A percentile compares a stretch with the other conserved stretches of the same genome.
phyloP scores from a whole-genome alignment of 1,284 basidiomycete genomes.

The Ceratobasidium sp. region DNA sequence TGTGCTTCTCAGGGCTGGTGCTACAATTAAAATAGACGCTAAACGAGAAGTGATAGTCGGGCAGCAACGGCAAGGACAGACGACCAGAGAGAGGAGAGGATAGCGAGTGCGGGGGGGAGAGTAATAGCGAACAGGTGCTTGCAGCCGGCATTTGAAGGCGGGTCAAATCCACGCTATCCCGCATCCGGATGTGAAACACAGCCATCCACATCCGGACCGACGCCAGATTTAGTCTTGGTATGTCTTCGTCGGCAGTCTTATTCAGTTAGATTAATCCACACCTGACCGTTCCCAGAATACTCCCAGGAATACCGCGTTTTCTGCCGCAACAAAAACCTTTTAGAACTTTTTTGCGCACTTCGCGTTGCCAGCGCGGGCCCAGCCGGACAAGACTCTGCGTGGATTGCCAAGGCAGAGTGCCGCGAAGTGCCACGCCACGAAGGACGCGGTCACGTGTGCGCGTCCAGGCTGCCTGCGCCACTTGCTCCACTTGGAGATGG shows the following conservation, averaged over 20 bases:
- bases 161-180: conserved; percentile 14
- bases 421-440: background rate
- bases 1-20: background rate
- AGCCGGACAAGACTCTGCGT: conserved; percentile 1
- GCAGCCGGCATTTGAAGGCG: conserved; percentile 22
- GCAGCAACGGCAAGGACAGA: conserved; percentile 10
- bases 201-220: conserved; percentile 33
- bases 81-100: background rate
- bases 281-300: background rate
- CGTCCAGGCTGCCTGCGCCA: background rate
- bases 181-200: conserved; percentile 18
- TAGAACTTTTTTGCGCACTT: background rate
- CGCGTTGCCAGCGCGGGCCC: background rate
- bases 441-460: conserved; percentile 42
- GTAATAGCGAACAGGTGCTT: background rate
- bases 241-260: too few relatives aligned
- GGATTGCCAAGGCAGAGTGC: conserved; percentile 1
- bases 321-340: too few relatives aligned
- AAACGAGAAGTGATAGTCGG: background rate
- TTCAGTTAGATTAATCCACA: too few relatives aligned
- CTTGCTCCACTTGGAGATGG: too few relatives aligned
- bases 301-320: background rate
- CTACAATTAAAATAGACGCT: background rate
- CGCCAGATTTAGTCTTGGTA: background rate
- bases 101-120: background rate